Evolutionary conservation across 2,329 filamentous ascomycete species (phyloP), one percentile per base, ranked within the genome.

Genomic region (Phaeosphaeria sp.): DNA sequence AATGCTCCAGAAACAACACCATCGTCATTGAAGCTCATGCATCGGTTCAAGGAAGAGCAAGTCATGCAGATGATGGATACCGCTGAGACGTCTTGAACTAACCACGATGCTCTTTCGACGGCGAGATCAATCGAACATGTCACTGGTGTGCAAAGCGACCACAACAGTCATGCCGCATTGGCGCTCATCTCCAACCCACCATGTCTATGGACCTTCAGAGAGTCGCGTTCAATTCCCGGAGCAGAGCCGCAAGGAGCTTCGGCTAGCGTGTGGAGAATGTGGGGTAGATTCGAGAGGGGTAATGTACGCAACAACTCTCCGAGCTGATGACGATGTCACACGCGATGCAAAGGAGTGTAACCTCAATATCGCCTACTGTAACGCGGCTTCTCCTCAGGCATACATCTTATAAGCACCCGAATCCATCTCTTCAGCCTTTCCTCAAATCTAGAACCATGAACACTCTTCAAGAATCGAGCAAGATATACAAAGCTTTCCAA

Each of bases 21-120:
- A 6, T 69, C 86, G 60, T 87, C 89, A 1, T 77, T 85, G 55
- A 93, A 92, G 74, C 80, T 93, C 48, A 93, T 93, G 90, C 91
- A 93, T 74, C 84, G 89, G 18, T 91, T 93, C 76, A 89, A 85
- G 0, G 79, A 84, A 23, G 84, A 87, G 4, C 84, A 93, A 57
- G 85, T 94, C 2, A 80, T 86, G 59, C 82, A 81, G 18, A 85
- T 88, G 72, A 92, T 93, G 89, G 86, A 92, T 67, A 77, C 83
- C 48, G 76, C 65, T 22, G 76, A 77, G 57, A 39, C 22, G 51
- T 52, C 54, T 9, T 65, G 42, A 60, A 36, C 5, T 11, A 3
- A 36, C 30, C 9, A 36, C 3, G 11, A 13, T 15, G 3, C 13
- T 15, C 13, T 15, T 6, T 13, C 30, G 30, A 11, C 11, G 6